Evolutionary conservation across 2,329 filamentous ascomycete species (phyloP).

Genomic region (Coniochaeta sp.): DNA sequence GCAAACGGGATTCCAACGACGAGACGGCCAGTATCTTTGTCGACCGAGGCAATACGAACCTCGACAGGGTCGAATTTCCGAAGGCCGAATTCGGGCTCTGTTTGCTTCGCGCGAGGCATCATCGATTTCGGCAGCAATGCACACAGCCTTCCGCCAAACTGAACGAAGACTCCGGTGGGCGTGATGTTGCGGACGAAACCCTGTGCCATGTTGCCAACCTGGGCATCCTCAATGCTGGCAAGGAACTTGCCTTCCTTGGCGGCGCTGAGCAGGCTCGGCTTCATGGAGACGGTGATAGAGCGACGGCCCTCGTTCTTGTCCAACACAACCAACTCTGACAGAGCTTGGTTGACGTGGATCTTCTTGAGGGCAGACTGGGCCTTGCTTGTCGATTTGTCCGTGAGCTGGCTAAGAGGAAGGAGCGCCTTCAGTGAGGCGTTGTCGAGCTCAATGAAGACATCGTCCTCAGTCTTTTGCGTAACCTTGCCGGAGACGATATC

Average conservation of each 20-base stretch:
- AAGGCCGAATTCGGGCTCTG: slow-evolving; percentile 70
- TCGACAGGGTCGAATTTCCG: slow-evolving; percentile 68
- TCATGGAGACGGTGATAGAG: slow-evolving; percentile 71
- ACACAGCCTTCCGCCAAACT: slow-evolving; percentile 71
- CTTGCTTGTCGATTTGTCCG: slow-evolving; percentile 77
- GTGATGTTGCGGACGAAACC: slow-evolving; percentile 87
- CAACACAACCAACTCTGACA: slow-evolving; percentile 79
- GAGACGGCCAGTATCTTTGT: slow-evolving; percentile 64
- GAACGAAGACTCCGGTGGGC: slow-evolving; percentile 74
- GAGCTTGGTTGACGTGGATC: slow-evolving; percentile 74
- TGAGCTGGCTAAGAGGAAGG: slow-evolving; percentile 70
- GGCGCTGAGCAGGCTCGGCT: slow-evolving; percentile 73
- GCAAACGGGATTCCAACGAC: slow-evolving; percentile 43
- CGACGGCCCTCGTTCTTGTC: slow-evolving; percentile 75
- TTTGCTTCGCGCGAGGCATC: slow-evolving; percentile 62
- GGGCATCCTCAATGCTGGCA: slow-evolving; percentile 63
- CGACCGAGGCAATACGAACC: slow-evolving; percentile 65
- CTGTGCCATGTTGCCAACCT: slow-evolving; percentile 59
- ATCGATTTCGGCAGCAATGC: slow-evolving; percentile 76
- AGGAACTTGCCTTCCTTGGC: slow-evolving; percentile 66
- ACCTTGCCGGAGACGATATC: slow-evolving; percentile 71
- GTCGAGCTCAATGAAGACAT: slow-evolving; percentile 69
- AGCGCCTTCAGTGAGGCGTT: slow-evolving; percentile 70
- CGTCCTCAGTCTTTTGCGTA: slow-evolving; percentile 72
- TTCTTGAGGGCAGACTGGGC: slow-evolving; percentile 70